These are phyloP conservation scores for Agaricus subrufescens DNA, from an alignment of 768 basidiomycete species.

Conservation along the genomic window DNA sequence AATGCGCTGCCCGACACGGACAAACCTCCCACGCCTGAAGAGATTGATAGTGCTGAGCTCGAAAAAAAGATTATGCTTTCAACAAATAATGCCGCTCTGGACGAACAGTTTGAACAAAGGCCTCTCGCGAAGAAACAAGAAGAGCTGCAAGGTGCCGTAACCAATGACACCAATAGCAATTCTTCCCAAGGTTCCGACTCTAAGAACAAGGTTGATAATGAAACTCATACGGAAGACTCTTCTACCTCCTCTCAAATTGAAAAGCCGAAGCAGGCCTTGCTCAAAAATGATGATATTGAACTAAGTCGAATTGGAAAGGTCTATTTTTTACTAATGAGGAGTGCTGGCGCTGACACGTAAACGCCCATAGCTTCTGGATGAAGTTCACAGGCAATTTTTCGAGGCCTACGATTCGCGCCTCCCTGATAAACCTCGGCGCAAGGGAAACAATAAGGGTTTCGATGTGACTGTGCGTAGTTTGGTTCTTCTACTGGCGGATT, in stretches of 20 bases:
- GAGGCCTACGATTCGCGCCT: slow-evolving; percentile 49
- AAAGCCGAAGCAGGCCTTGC: slow-evolving; percentile 63
- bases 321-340: not conserved
- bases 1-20: slow-evolving; percentile 17
- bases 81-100: slow-evolving; percentile 70
- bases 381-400: slow-evolving; percentile 79
- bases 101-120: slow-evolving; percentile 80
- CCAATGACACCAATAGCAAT: slow-evolving; percentile 16
- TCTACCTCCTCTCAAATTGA: slow-evolving; percentile 28
- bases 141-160: slow-evolving; percentile 50
- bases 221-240: slow-evolving; percentile 17
- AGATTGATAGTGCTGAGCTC: slow-evolving; percentile 39
- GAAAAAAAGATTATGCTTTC: slow-evolving; percentile 48
- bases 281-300: slow-evolving; percentile 87
- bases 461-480: slow-evolving; percentile 73
- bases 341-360: not conserved
- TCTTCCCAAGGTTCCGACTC: not conserved
- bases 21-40: slow-evolving; percentile 27
- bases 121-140: slow-evolving; percentile 89
- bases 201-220: not conserved
- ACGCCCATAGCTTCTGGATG: slow-evolving; percentile 61
- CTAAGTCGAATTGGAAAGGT: slow-evolving; percentile 75
- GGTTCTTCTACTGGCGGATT: slow-evolving; percentile 1
- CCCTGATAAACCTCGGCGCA: slow-evolving; percentile 24
- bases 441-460: slow-evolving; percentile 29